These are phyloP conservation scores for Fraxinus platypoda DNA, from an alignment of 305 asterid species.

Conservation along the genomic window DNA sequence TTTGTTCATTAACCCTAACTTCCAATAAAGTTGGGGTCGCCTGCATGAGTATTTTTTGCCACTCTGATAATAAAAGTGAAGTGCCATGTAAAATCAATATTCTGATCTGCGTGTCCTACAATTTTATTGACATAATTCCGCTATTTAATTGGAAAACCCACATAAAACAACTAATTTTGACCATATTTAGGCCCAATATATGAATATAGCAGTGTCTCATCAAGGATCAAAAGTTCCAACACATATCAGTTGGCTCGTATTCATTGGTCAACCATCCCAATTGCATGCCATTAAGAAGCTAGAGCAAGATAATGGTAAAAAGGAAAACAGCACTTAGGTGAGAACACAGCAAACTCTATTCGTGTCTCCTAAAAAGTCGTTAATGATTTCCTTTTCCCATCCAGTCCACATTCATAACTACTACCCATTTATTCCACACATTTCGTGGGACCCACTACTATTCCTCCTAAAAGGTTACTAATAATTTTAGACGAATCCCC, in stretches of 20 bases:
- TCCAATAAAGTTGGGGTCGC: not conserved
- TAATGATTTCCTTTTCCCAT: not conserved
- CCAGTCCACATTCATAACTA: not conserved
- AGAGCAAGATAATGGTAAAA: not conserved
- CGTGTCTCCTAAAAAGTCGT: not conserved
- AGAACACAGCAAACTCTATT: not conserved
- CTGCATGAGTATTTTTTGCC: not conserved
- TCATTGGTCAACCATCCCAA: not conserved
- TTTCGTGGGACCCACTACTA: not conserved
- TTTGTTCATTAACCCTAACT: not conserved
- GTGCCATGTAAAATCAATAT: not conserved
- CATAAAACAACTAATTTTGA: not conserved
- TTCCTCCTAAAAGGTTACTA: not conserved
- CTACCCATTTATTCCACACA: not conserved
- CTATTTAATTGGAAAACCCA: not conserved
- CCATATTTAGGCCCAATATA: not conserved
- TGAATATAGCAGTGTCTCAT: not conserved
- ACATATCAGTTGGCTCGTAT: not conserved
- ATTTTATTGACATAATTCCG: not conserved
- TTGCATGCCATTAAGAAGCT: not conserved
- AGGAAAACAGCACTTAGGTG: not conserved
- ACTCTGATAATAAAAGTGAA: not conserved
- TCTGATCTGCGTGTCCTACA: not conserved
- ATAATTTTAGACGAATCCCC: not conserved
- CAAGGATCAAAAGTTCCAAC: not conserved